Conservation (phyloP, 495 filamentous ascomycete species). For the Pseudotulostoma volvatum region DNA sequence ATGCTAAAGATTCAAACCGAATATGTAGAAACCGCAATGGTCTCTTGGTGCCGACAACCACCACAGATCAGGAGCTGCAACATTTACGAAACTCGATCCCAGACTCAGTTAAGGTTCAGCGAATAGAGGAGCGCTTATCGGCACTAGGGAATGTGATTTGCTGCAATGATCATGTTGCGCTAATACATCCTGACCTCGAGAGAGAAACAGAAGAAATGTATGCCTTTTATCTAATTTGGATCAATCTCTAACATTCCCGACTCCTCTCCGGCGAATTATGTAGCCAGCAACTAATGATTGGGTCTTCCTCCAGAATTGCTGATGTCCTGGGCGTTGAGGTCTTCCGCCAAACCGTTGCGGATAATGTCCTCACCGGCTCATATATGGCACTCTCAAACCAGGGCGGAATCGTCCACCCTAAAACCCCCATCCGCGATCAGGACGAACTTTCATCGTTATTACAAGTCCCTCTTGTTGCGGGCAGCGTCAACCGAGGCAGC, state of each 20-base stretch:
- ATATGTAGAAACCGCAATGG: slow-evolving; percentile 72
- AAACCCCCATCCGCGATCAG: slow-evolving; percentile 91
- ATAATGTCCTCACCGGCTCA: slow-evolving; percentile 87
- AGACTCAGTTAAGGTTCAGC: slow-evolving; percentile 75
- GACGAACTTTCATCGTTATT: slow-evolving; percentile 88
- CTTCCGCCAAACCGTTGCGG: slow-evolving; percentile 91
- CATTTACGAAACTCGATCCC: slow-evolving; percentile 89
- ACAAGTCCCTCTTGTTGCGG: slow-evolving; percentile 90
- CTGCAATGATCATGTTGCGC: slow-evolving; percentile 87
- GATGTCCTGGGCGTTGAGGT: slow-evolving; percentile 96
- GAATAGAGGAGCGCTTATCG: slow-evolving; percentile 92
- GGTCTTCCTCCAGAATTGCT: slow-evolving; percentile 43
- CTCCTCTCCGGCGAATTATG: too few relatives aligned
- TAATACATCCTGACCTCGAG: slow-evolving; percentile 93
- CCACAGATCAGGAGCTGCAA: slow-evolving; percentile 95
- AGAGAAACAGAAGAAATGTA: slow-evolving; percentile 85
- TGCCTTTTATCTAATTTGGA: neutral
- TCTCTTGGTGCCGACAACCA: slow-evolving; percentile 85
- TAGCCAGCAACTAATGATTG: too few relatives aligned
- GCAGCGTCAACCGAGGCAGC: slow-evolving; percentile 79
- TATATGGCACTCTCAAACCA: slow-evolving; percentile 96
- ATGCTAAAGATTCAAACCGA: neutral
- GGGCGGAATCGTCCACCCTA: slow-evolving; percentile 92
- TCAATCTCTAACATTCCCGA: too few relatives aligned
- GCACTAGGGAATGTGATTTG: slow-evolving; percentile 96